Percentiles rank a stretch among this genome's conserved stretches.
These are phyloP conservation scores for Aspergillus nanangensis DNA, from an alignment of 495 filamentous ascomycete species.

Conservation along the genomic window DNA sequence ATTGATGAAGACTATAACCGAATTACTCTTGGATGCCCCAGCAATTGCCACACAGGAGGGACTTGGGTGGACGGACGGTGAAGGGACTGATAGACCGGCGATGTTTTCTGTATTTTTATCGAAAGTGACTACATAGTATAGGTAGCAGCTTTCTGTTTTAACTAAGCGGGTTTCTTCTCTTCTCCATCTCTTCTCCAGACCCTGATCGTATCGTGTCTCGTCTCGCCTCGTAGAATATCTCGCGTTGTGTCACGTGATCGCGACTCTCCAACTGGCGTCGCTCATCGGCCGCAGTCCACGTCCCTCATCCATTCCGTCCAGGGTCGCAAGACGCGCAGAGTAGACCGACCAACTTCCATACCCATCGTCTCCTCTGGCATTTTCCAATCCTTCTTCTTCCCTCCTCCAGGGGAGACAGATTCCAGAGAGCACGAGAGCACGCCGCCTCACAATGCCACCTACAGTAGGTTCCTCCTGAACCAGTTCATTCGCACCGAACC, in stretches of 20 bases:
- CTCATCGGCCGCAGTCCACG: too few relatives aligned
- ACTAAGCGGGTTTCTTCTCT: slow-evolving; percentile 10
- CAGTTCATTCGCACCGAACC: background rate
- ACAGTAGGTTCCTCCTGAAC: slow-evolving; percentile 33
- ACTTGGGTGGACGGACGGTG: background rate
- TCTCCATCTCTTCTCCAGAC: background rate
- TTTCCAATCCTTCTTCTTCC: background rate
- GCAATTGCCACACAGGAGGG: background rate
- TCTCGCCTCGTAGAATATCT: background rate
- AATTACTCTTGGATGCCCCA: background rate
- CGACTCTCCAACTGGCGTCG: too few relatives aligned
- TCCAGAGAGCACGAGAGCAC: slow-evolving; percentile 2
- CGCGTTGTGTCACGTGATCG: background rate
- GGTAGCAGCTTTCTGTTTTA: slow-evolving; percentile 9
- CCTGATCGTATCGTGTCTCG: background rate
- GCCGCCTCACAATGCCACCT: slow-evolving; percentile 32
- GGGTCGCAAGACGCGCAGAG: too few relatives aligned
- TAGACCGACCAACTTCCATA: too few relatives aligned
- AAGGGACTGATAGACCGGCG: slow-evolving; percentile 14
- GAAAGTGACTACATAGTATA: slow-evolving; percentile 10
- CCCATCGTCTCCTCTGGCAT: too few relatives aligned
- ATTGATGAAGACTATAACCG: background rate
- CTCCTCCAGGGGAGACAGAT: too few relatives aligned
- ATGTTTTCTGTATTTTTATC: slow-evolving; percentile 21
- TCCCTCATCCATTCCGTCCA: too few relatives aligned